phyloP scores from a whole-genome alignment of 441 rosid species.

The Erodium chrysanthum region DNA sequence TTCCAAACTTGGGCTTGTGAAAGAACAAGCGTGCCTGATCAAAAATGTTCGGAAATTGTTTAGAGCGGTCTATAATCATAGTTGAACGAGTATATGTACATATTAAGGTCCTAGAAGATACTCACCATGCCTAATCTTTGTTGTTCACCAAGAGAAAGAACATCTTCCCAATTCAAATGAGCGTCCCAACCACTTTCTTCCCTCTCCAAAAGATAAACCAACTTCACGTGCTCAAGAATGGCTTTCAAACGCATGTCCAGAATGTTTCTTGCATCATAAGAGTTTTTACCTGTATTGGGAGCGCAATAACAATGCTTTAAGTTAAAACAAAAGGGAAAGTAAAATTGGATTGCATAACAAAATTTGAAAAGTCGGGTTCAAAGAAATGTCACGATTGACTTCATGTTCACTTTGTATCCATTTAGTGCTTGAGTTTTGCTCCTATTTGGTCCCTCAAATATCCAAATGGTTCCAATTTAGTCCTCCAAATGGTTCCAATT shows the following conservation, averaged over 20 bases:
- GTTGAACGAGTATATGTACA: too few relatives aligned
- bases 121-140: slow-evolving; percentile 39
- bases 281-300: slow-evolving; percentile 37
- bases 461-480: slow-evolving; percentile 80
- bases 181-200: slow-evolving; percentile 90
- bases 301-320: slow-evolving; percentile 12
- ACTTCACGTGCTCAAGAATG: slow-evolving; percentile 75
- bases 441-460: slow-evolving; percentile 46
- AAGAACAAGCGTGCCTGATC: slow-evolving; percentile 87
- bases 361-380: slow-evolving; percentile 3
- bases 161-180: slow-evolving; percentile 78
- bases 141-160: slow-evolving; percentile 93
- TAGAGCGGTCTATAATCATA: too few relatives aligned
- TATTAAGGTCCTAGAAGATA: neutral
- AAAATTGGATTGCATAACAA: neutral
- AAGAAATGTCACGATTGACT: neutral
- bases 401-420: neutral
- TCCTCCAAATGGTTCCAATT: slow-evolving; percentile 62
- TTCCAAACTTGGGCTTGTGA: slow-evolving; percentile 85
- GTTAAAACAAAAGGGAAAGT: slow-evolving; percentile 1
- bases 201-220: slow-evolving; percentile 82
- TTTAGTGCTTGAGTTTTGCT: slow-evolving; percentile 7
- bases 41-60: neutral
- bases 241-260: slow-evolving; percentile 59
- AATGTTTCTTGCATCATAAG: slow-evolving; percentile 28